These are phyloP conservation scores for Ogataea saltuana DNA, from an alignment of 805 yeast species.

Conservation along the genomic window DNA sequence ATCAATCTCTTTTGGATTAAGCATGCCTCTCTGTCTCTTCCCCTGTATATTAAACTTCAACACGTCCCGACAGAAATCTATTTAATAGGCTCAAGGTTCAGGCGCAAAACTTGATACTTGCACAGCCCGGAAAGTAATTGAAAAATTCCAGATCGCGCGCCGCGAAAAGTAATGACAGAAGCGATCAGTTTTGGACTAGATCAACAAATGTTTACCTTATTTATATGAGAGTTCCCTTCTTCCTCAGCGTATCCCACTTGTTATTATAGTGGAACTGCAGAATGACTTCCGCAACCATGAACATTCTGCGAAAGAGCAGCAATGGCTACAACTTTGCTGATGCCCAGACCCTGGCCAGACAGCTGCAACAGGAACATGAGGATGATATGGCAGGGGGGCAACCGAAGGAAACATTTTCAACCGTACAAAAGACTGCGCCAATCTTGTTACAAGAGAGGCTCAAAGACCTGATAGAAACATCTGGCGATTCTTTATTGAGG, in stretches of 20 bases:
- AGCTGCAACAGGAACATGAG: conserved; percentile 17
- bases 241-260: too few species aligned
- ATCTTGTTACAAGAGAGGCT: conserved; percentile 12
- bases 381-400: neutral
- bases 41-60: neutral
- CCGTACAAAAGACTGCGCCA: neutral
- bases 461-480: conserved; percentile 14
- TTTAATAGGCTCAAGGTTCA: too few species aligned
- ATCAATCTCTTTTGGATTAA: too few species aligned
- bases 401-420: neutral
- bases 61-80: too few species aligned
- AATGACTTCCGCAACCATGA: neutral
- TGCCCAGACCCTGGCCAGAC: conserved; percentile 12
- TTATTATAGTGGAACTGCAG: too few species aligned
- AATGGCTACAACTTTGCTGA: conserved; percentile 12
- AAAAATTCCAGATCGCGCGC: too few species aligned
- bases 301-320: neutral
- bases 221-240: too few species aligned
- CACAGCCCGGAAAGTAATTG: too few species aligned
- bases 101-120: too few species aligned
- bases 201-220: too few species aligned
- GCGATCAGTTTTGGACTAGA: too few species aligned
- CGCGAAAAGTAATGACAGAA: too few species aligned
- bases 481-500: conserved; percentile 10
- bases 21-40: neutral